Evolutionary conservation across 352 stramenopile genomes (phyloP), one percentile per base, ranked within the genome.

Genomic region (Phytopythium helicoides): DNA sequence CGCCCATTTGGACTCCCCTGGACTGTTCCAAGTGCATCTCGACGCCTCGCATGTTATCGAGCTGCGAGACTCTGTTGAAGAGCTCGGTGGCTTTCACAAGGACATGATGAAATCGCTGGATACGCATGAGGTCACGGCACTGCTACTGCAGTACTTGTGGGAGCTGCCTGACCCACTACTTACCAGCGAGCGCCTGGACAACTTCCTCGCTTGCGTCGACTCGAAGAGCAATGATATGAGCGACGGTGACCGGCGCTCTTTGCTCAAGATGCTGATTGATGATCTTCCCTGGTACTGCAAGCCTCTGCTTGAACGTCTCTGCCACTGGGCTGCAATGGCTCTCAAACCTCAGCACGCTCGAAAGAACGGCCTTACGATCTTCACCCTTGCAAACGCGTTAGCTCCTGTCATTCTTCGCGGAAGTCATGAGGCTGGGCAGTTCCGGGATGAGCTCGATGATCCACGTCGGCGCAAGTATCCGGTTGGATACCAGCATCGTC

Each of bases 111-210:
- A 21, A n/a, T 64, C 76, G 0, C 77, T 92, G 16, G 80, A 94
- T 42, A 68, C 80, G 19, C 83, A 94, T 49, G 83, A 94, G 45
- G 81, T 92, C 41, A 76, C 79, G 28, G 75, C 81, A 11, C 86
- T 94, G 47, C 26, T 94, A 33, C 71, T 87, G 16, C 81, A 94
- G 52, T 94, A 92, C 54, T 64, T 94, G 22, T 94, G 83, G 83
- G 83, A 94, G 49, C 60, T 94, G 4, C 81, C 83, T 2, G 83
- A 94, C 47, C 54, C 83, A 25, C 52, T 94, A n/a, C 64, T 94
- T 23, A 92, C 83, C 3, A 71, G 77, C 40, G 81, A 91, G 48
- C 73, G 76, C 1, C 47, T 87, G 7, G 76, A 94, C 47, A 85
- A 85, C 52, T 89, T 91, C 28, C 26, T 91, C 11, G 75, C 68